A percentile compares a stretch with the other conserved stretches of the same genome.
Conservation (phyloP, 129 eudicot species). For the Centaurea solstitialis region DNA sequence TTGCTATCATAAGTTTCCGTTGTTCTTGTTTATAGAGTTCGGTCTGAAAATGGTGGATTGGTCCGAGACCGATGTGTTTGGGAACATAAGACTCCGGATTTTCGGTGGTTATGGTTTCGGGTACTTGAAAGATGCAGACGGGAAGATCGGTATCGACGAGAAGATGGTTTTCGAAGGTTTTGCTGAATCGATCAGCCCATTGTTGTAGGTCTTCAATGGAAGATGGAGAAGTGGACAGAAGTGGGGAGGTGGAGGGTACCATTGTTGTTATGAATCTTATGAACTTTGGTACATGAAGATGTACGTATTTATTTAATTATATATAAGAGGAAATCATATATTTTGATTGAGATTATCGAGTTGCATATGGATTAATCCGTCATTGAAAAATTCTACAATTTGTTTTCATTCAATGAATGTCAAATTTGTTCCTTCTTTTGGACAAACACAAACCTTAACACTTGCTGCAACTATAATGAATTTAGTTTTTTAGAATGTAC, state of each 20-base stretch:
- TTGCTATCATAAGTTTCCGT: slow-evolving; percentile 22
- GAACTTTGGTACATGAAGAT: slow-evolving; percentile 3
- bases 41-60: slow-evolving; percentile 43
- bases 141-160: slow-evolving; percentile 33
- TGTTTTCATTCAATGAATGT: slow-evolving; percentile 13
- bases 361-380: slow-evolving; percentile 32
- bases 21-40: slow-evolving; percentile 30
- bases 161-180: slow-evolving; percentile 30
- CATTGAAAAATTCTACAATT: slow-evolving; percentile 18
- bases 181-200: slow-evolving; percentile 34
- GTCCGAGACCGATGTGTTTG: slow-evolving; percentile 38
- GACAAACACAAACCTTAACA: neutral
- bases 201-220: neutral
- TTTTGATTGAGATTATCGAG: slow-evolving; percentile 28
- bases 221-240: slow-evolving; percentile 5
- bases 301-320: neutral
- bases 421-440: slow-evolving; percentile 30
- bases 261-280: slow-evolving; percentile 14
- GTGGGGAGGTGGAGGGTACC: slow-evolving; percentile 16
- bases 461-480: neutral
- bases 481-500: no score
- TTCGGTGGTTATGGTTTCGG: slow-evolving; percentile 24
- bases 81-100: slow-evolving; percentile 46
- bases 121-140: slow-evolving; percentile 36
- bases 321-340: neutral